Base-by-base conservation (phyloP, 306 rosid species). In the Crataegus laevigata region DNA sequence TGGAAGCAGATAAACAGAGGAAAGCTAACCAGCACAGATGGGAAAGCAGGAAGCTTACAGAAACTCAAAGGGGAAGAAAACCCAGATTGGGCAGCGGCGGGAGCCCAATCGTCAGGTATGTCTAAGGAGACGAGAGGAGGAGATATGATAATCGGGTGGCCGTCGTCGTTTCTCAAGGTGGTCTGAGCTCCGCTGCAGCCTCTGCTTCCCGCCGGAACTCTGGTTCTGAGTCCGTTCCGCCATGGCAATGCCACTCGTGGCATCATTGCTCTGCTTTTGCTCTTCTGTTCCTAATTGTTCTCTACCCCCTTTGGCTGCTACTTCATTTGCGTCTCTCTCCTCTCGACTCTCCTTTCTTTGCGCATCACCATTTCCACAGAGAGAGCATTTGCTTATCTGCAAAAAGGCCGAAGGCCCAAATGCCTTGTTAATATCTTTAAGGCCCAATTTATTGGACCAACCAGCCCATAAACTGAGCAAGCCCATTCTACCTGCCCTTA, bases 91-190 rank as follows among this genome's bases (percentile, higher is more conserved):
- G 69, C 50, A 51, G 81, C 70, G 74, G 12, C 15, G 47, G 91
- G 74, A 76, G 79, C 71, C 98, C 98, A 93, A 79, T 77, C 68
- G 47, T 91, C 96, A 52, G 93, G 93, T 69, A 89, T 69, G 84
- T 93, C 98, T 50, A 91, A 51, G 79, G 96, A 88, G 61, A 78
- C 79, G 28, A 93, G 96, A 82, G 92, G 74, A 34, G 97, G 97
- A 79, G 97, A 91, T 80, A 88, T 30, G 52, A 91, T 69, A 81
- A 84, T 87, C 79, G 82, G 85, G 69, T 38, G 22, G 26, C 19
- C 65, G 67, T 32, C 75, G 54, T 72, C 76, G 55, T 58, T 72
- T 72, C 10, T 61, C 17, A 73, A 77, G 58, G 82, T 80, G 72
- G 78, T 76, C 75, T 83, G 74, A 59, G 79, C 42, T 14, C 61